Percentiles rank a stretch among this genome's conserved stretches.
Evolutionary conservation across 2,329 filamentous ascomycete species (phyloP).

Genomic region (Ophiostoma sp.): DNA sequence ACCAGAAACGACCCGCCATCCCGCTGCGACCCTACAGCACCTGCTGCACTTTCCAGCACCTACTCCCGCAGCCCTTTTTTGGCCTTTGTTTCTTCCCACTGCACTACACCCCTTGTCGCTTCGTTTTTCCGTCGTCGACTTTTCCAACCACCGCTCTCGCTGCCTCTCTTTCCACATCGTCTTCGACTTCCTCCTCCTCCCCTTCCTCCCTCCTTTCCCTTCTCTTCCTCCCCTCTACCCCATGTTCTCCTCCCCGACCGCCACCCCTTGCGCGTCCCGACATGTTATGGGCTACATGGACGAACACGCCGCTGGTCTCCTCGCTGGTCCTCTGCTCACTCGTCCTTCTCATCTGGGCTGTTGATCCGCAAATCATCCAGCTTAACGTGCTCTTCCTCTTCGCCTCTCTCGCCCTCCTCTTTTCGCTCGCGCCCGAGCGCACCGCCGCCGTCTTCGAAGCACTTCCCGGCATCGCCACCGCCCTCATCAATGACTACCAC

Average conservation of each 20-base stretch:
- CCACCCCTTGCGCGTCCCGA: constrained; percentile 37
- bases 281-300: constrained; percentile 54
- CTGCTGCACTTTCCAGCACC: constrained; percentile 1
- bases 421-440: constrained; percentile 45
- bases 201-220: background rate
- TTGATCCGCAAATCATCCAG: constrained; percentile 46
- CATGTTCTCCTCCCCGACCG: constrained; percentile 22
- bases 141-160: background rate
- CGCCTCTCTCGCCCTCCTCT: constrained; percentile 44
- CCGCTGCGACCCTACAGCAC: constrained; percentile 22
- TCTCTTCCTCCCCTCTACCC: constrained; percentile 14
- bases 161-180: background rate
- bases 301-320: constrained; percentile 44
- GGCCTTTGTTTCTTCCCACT: constrained; percentile 18
- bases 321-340: constrained; percentile 47
- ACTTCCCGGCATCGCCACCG: constrained; percentile 39
- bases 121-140: constrained; percentile 4
- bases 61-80: background rate
- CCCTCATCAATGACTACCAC: constrained; percentile 43
- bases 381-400: constrained; percentile 46
- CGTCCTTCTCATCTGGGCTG: constrained; percentile 47
- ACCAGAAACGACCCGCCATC: constrained; percentile 21
- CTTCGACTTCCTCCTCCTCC: background rate
- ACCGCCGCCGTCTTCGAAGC: constrained; percentile 41
- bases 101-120: constrained; percentile 15